Evolutionary conservation across 345 rosid genomes (phyloP), one percentile per base, ranked within the genome.

Genomic region (Melaleuca alternifolia): DNA sequence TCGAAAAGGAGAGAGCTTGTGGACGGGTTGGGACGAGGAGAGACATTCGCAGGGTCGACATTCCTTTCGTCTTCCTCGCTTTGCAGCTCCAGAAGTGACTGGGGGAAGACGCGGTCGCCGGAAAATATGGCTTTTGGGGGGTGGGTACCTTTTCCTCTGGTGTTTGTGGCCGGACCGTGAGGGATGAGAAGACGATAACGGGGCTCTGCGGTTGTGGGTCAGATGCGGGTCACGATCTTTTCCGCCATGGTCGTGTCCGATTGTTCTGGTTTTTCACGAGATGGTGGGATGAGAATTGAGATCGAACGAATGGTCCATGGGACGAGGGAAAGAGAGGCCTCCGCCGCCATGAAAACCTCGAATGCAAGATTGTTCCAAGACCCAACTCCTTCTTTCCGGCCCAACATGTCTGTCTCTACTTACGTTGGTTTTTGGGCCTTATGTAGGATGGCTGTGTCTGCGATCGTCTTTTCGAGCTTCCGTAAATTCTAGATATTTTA

Each of bases 1-100:
- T 88, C 13, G 93, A 92, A 89, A 95, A 91, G 86, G 93, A 93
- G 82, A 93, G 88, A 51, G 54, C 51, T 46, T 30, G 89, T 44
- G 52, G 84, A 28, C 7, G 91, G 52, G 26, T 84, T 54, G 65
- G 92, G 54, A 61, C 86, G 83, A 71, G 48, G 48, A 71, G 48
- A 71, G 88, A 71, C 88, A 92, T 87, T 71, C 85, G 83, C 51
- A 91, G 48, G 88, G 89, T 90, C 37, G 87, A 82, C 85, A 83
- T 83, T 21, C 57, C 48, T 15, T 33, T 50, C 16, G 84, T 37
- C 81, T 37, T 71, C 48, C 81, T 71, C 10, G 48, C 37, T 71
- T 41, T 20, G 48, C 81, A 37, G 81, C 48, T 37, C 24, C 48
- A 37, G 48, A 18, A 13, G 48, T 18, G 48, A 37, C 6, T 48